Evolutionary conservation across 192 early-diverging fungal species (phyloP), one percentile per base, ranked within the genome.

Genomic region (Lobulomyces angularis): DNA sequence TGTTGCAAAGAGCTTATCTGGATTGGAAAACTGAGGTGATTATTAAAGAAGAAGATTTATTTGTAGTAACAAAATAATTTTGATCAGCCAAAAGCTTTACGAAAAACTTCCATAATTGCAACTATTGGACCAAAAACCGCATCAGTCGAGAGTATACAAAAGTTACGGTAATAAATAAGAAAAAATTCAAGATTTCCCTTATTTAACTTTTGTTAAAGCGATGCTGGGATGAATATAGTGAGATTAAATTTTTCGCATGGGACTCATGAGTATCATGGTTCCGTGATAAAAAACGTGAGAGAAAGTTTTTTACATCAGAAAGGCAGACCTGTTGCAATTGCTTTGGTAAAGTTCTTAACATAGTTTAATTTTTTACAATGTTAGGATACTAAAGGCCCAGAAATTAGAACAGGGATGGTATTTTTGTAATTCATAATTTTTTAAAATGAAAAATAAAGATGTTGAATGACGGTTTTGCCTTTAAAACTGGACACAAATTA

Each of bases 191-290:
- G n/a, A n/a, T n/a, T 12, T 32, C 31, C 11, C 11, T n/a, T 12
- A 11, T n/a, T 32, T n/a, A 12, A 32, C n/a, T n/a, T 32, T 11
- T 32, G 11, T 32, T n/a, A 32, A 25, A 37, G 58, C 46, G 56
- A 65, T 25, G 52, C 65, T n/a, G 69, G 69, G 8, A 62, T 72
- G 62, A 69, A 57, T 41, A 62, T 72, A 14, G 51, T 56, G 42
- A 57, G 69, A 25, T 60, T 69, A 62, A 72, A 72, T 59, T 72
- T 72, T 38, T 72, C 69, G 1, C 69, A 72, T 53, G 69, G 69
- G 19, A 39, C 27, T 27, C 69, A 72, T 43, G 69, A 67, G n/a
- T n/a, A n/a, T n/a, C n/a, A n/a, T n/a, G n/a, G n/a, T n/a, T n/a
- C n/a, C n/a, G n/a, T n/a, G 51, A 64, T 69, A 36, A 37, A 35